phyloP scores from a whole-genome alignment of 2,329 filamentous ascomycete species.

The Ceratocystis ficicola region DNA sequence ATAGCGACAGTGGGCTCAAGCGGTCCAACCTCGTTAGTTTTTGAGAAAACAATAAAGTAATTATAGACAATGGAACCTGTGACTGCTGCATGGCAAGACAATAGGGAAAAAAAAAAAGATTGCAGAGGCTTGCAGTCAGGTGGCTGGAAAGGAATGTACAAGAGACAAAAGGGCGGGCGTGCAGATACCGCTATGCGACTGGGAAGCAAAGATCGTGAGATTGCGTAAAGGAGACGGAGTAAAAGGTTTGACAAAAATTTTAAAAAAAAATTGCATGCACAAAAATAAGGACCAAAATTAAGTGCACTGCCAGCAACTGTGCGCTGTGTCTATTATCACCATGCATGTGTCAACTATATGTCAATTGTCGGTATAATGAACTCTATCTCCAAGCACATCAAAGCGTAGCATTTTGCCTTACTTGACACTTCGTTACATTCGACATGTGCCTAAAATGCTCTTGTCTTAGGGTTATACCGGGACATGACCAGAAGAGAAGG shows the following conservation, averaged over 20 bases:
- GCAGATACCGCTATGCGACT: background rate
- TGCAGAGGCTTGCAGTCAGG: background rate
- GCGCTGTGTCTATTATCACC: background rate
- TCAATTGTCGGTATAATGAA: background rate
- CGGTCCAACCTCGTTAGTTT: background rate
- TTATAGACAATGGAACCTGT: too few relatives aligned
- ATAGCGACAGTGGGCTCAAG: background rate
- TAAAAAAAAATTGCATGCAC: too few relatives aligned
- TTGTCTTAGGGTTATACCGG: background rate
- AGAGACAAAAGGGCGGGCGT: background rate
- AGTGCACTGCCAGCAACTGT: background rate
- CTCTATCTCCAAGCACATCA: background rate
- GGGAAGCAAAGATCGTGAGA: background rate
- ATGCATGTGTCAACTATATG: background rate
- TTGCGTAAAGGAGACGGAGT: background rate
- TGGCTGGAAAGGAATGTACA: background rate
- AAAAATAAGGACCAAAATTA: background rate
- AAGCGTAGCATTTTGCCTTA: background rate
- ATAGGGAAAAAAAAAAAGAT: too few relatives aligned
- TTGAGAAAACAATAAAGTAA: too few relatives aligned
- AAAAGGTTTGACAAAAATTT: too few relatives aligned
- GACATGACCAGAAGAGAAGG: background rate
- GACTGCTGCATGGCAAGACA: background rate
- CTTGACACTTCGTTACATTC: background rate
- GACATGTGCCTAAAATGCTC: background rate